Conservation (phyloP, 2,329 filamentous ascomycete species). For the Fusarium graminum region DNA sequence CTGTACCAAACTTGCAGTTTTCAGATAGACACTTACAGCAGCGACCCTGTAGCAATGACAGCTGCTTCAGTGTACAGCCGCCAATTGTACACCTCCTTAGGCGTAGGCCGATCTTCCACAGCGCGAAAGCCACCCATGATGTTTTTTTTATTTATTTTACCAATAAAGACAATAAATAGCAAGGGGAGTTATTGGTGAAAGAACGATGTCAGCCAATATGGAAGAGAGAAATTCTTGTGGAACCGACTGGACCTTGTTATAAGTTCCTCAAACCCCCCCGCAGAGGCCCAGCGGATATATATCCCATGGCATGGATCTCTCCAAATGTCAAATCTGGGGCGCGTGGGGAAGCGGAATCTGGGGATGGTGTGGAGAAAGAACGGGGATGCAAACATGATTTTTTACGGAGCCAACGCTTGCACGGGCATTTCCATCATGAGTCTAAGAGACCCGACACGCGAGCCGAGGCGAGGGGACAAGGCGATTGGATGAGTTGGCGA, state of each 20-base stretch:
- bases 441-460: slow-evolving; percentile 44
- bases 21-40: slow-evolving; percentile 51
- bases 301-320: slow-evolving; percentile 33
- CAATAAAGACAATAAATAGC: not conserved
- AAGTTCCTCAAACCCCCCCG: slow-evolving; percentile 14
- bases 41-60: slow-evolving; percentile 63
- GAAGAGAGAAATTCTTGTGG: slow-evolving; percentile 1
- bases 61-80: slow-evolving; percentile 61
- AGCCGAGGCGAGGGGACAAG: slow-evolving; percentile 45
- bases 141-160: not conserved
- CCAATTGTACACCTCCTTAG: slow-evolving; percentile 68
- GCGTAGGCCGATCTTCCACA: slow-evolving; percentile 68
- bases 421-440: slow-evolving; percentile 21
- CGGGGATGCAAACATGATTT: slow-evolving; percentile 35
- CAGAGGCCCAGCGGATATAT: slow-evolving; percentile 37
- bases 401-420: slow-evolving; percentile 5
- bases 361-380: slow-evolving; percentile 40
- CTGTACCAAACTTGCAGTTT: accelerated
- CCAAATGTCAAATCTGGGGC: slow-evolving; percentile 39
- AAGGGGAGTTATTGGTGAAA: not conserved
- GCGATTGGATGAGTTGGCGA: slow-evolving; percentile 41
- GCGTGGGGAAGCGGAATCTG: slow-evolving; percentile 45
- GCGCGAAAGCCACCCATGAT: slow-evolving; percentile 59
- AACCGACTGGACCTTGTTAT: slow-evolving; percentile 1
- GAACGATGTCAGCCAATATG: not conserved